Evolutionary conservation across 352 stramenopile species (phyloP).

Genomic region (Globisporangium mamillatum): DNA sequence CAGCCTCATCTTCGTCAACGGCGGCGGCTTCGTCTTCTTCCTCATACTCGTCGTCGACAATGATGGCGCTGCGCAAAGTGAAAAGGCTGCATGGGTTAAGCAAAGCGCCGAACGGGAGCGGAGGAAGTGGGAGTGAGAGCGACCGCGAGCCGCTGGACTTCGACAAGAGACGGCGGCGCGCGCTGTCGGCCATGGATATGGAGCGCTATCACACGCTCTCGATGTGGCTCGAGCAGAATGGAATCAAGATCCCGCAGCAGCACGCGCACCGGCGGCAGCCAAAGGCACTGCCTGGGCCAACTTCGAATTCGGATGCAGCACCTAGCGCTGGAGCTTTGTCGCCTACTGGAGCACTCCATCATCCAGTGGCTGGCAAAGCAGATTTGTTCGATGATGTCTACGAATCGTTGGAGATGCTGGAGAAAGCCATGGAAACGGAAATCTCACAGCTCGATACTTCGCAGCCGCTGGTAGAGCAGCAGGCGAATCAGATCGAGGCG

Average conservation of each 20-base stretch:
- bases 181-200: slow-evolving; percentile 35
- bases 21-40: slow-evolving; percentile 15
- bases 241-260: slow-evolving; percentile 30
- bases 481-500: not conserved
- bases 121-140: slow-evolving; percentile 21
- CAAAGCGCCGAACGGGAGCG: slow-evolving; percentile 11
- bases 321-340: not conserved
- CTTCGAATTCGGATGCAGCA: not conserved
- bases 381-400: slow-evolving; percentile 50
- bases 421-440: slow-evolving; percentile 35
- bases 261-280: slow-evolving; percentile 1
- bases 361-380: not conserved
- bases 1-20: not conserved
- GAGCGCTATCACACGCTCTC: slow-evolving; percentile 46
- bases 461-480: not conserved
- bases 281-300: not conserved
- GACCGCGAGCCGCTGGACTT: slow-evolving; percentile 12
- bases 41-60: slow-evolving; percentile 12
- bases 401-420: slow-evolving; percentile 37
- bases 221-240: slow-evolving; percentile 38
- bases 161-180: slow-evolving; percentile 3
- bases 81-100: slow-evolving; percentile 19
- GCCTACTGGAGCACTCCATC: not conserved
- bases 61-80: slow-evolving; percentile 12
- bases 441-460: slow-evolving; percentile 22